Evolutionary conservation across 1,284 basidiomycete genomes (phyloP).

Genomic region (Naganishia albida): DNA sequence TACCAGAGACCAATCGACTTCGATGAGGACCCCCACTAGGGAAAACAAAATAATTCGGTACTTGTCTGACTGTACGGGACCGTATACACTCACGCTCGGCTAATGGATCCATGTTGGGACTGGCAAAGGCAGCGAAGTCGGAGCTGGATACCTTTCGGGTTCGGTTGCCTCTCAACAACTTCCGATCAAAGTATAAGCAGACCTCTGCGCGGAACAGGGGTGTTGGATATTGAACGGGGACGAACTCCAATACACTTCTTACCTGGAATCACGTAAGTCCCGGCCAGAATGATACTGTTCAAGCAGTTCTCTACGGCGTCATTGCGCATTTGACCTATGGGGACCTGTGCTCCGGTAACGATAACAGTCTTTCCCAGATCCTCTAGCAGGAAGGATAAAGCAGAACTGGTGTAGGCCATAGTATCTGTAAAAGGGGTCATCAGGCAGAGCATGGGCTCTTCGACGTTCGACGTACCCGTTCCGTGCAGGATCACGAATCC

Average conservation of each 20-base stretch:
- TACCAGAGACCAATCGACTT: slow-evolving; percentile 81
- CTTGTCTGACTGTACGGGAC: background rate
- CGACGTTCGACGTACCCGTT: slow-evolving; percentile 37
- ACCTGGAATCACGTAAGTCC: slow-evolving; percentile 88
- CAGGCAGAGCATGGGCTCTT: background rate
- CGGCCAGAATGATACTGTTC: slow-evolving; percentile 82
- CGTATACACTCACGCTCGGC: slow-evolving; percentile 65
- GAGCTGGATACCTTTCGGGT: slow-evolving; percentile 75
- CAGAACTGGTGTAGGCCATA: slow-evolving; percentile 84
- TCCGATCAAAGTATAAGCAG: slow-evolving; percentile 84
- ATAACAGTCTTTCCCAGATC: slow-evolving; percentile 68
- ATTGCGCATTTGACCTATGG: slow-evolving; percentile 74
- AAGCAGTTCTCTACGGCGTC: slow-evolving; percentile 88
- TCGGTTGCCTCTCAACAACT: slow-evolving; percentile 80
- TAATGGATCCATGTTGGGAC: slow-evolving; percentile 80
- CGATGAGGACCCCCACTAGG: slow-evolving; percentile 81
- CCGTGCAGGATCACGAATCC: slow-evolving; percentile 89
- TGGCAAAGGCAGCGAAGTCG: slow-evolving; percentile 81
- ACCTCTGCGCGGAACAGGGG: slow-evolving; percentile 60
- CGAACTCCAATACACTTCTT: slow-evolving; percentile 24
- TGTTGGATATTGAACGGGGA: background rate
- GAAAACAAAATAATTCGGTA: slow-evolving; percentile 5
- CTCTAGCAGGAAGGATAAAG: slow-evolving; percentile 83
- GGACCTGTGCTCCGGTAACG: slow-evolving; percentile 88
- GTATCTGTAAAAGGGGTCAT: slow-evolving; percentile 68